Evolutionary conservation across 1,284 basidiomycete genomes (phyloP).

Genomic region (Volvariella surrecta): DNA sequence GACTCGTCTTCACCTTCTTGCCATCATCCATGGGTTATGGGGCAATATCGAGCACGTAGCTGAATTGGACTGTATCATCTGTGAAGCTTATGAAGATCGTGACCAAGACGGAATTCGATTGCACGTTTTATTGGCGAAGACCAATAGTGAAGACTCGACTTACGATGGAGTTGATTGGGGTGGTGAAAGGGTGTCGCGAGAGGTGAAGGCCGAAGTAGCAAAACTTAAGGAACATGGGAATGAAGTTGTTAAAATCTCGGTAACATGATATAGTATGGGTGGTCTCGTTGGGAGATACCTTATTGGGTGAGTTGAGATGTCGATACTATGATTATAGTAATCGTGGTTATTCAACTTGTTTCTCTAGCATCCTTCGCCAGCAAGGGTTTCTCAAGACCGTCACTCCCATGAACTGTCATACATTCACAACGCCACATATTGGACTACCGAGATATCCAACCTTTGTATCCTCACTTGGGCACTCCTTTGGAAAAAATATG

Average conservation of each 20-base stretch:
- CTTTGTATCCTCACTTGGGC: slow-evolving; percentile 47
- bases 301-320: slow-evolving; percentile 42
- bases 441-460: slow-evolving; percentile 56
- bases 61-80: slow-evolving; percentile 27
- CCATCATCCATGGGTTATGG: slow-evolving; percentile 83
- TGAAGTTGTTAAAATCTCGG: slow-evolving; percentile 57
- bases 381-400: slow-evolving; percentile 62
- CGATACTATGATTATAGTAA: too few species aligned
- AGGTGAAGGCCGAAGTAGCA: slow-evolving; percentile 49
- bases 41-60: slow-evolving; percentile 48
- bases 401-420: slow-evolving; percentile 70
- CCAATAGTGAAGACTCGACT: slow-evolving; percentile 50
- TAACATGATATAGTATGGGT: slow-evolving; percentile 76
- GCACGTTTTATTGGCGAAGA: slow-evolving; percentile 40
- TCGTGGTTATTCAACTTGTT: background rate
- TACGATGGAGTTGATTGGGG: slow-evolving; percentile 76
- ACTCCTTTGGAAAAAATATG: slow-evolving; percentile 60
- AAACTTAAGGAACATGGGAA: slow-evolving; percentile 42
- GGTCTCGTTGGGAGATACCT: slow-evolving; percentile 75
- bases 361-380: slow-evolving; percentile 54
- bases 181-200: slow-evolving; percentile 59
- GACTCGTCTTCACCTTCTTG: slow-evolving; percentile 42
- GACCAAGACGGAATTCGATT: slow-evolving; percentile 25
- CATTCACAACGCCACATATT: slow-evolving; percentile 77
- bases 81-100: slow-evolving; percentile 19